Evolutionary conservation across 345 rosid genomes (phyloP), one percentile per base, ranked within the genome.

Genomic region (Linum lewisii): DNA sequence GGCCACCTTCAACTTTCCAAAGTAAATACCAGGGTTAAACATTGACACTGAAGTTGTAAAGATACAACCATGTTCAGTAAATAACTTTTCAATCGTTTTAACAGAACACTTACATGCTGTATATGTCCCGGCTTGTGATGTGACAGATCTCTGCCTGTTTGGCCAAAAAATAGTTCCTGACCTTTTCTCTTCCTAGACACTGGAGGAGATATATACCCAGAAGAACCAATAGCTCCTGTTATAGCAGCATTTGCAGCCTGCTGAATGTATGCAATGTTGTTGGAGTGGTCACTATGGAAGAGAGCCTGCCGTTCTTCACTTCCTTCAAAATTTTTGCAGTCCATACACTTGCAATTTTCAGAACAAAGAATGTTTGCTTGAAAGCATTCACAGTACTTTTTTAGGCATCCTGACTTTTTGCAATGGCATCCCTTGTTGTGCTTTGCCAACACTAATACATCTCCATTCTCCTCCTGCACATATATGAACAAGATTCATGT

Each of bases 371-470:
- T 66, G 9, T 73, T 77, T 64, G 81, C 86, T 63, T 73, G 81
- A 67, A 78, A 81, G 67, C 89, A 79, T 69, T 84, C 86, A 49
- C 89, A 81, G 45, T 84, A 84, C 63, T 64, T 79, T 75, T 79
- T 81, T 29, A 75, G 61, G 73, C 86, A 84, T 62, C 63, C 60
- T 0, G 72, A 67, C 71, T 66, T 75, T 74, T 79, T 81, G 77
- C 86, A 84, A 44, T 73, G 64, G 73, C 89, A 84, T 32, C 89
- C 86, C 55, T 60, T 73, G 55, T 64, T 65, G 58, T 72, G 77
- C 58, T 72, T 68, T 59, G 72, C 79, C 63, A 32, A 64, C 42
- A 34, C 36, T 53, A 56, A 51, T 63, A n/a, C 62, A 61, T 69
- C 51, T 57, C 57, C 63, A 29, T 58, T 60, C 57, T 67, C 66